A percentile compares a stretch with the other conserved stretches of the same genome.
Evolutionary conservation across 345 rosid species (phyloP).

Genomic region (Moricandia moricandioides): DNA sequence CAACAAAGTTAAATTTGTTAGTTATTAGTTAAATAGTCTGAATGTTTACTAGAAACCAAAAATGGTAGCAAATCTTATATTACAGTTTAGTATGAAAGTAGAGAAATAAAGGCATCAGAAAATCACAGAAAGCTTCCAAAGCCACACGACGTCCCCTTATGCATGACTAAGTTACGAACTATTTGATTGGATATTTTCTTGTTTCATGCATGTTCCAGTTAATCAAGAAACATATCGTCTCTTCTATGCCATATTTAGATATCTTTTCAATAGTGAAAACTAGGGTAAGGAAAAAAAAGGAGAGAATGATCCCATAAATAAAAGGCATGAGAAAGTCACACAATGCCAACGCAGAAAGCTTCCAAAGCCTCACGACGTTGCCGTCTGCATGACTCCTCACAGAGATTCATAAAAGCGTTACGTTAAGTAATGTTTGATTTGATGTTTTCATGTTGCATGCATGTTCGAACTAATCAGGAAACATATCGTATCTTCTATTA

Average conservation of each 20-base stretch:
- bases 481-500: no score
- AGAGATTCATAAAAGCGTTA: no score
- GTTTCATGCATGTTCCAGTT: constrained; percentile 1
- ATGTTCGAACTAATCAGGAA: no score
- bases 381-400: no score
- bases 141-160: constrained; percentile 26
- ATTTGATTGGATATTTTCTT: constrained; percentile 17
- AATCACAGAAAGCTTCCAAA: constrained; percentile 32
- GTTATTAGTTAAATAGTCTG: not conserved
- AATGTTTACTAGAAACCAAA: not conserved
- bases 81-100: constrained; percentile 18
- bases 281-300: not conserved
- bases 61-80: not conserved
- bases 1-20: not conserved
- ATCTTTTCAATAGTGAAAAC: not conserved
- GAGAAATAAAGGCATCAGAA: constrained; percentile 7
- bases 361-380: no score
- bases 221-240: constrained; percentile 16
- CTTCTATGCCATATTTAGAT: not conserved
- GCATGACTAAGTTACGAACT: constrained; percentile 13
- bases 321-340: no score
- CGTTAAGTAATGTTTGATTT: no score
- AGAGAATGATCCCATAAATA: no score
- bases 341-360: no score
- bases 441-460: no score